Conservation (phyloP, 2,329 filamentous ascomycete species). For the Phaeophleospora eucalypticola region DNA sequence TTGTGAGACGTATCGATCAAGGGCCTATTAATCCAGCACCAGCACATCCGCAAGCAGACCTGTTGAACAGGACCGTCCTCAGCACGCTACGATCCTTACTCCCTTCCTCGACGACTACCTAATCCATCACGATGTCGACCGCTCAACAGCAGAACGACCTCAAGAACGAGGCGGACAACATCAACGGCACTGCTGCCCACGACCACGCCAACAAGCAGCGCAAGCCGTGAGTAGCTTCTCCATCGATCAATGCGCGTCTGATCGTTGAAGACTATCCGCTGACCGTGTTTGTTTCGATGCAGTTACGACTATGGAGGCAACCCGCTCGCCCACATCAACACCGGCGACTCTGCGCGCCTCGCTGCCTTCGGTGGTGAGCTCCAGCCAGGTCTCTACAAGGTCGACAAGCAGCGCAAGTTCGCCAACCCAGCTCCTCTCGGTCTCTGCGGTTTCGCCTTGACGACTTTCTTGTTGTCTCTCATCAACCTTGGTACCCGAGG, state of each 20-base stretch:
- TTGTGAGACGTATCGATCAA: background rate
- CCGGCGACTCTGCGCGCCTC: constrained; percentile 46
- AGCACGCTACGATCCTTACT: background rate
- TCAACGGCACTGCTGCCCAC: constrained; percentile 29
- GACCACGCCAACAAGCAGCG: constrained; percentile 41
- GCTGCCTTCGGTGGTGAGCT: constrained; percentile 51
- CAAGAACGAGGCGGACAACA: constrained; percentile 19
- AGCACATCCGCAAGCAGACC: background rate
- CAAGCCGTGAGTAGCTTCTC: constrained; percentile 27
- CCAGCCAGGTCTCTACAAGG: constrained; percentile 48
- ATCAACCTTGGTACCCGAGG: constrained; percentile 46
- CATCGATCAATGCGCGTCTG: background rate
- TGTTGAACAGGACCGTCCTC: background rate
- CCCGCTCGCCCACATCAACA: constrained; percentile 47
- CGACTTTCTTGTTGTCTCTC: constrained; percentile 57
- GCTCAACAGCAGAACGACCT: constrained; percentile 36
- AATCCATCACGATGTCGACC: constrained; percentile 38
- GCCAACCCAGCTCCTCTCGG: constrained; percentile 60
- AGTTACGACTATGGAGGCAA: constrained; percentile 48
- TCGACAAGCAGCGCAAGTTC: constrained; percentile 41
- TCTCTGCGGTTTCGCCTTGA: constrained; percentile 61
- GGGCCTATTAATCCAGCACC: background rate
- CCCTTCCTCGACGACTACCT: background rate
- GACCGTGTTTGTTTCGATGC: constrained; percentile 13
- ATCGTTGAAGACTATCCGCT: background rate